Evolutionary conservation across 2,329 filamentous ascomycete species (phyloP).

Genomic region (Aureobasidium uvarum): DNA sequence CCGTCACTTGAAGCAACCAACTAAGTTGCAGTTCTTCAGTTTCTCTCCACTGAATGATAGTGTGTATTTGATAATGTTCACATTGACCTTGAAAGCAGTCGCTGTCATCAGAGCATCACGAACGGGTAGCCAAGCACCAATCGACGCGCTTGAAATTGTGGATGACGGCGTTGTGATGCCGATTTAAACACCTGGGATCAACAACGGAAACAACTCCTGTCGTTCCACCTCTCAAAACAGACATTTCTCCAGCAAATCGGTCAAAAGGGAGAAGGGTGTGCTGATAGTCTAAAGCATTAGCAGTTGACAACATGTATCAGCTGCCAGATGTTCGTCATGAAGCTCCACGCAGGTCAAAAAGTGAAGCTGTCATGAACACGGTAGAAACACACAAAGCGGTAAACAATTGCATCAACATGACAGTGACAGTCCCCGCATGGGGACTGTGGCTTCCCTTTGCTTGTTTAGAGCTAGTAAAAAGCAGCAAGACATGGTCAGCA

Average conservation of each 20-base stretch:
- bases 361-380: background rate
- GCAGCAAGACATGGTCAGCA: conserved; percentile 9
- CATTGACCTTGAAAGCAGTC: background rate
- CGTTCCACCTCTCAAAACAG: background rate
- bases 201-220: conserved; percentile 3
- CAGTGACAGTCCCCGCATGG: background rate
- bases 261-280: background rate
- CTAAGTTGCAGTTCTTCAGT: background rate
- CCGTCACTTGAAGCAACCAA: background rate
- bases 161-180: conserved; percentile 23
- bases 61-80: background rate
- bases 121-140: conserved; percentile 15
- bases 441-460: background rate
- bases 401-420: conserved; percentile 18
- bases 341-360: background rate
- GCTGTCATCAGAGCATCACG: conserved; percentile 1
- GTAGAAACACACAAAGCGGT: background rate
- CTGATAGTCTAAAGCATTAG: background rate
- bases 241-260: background rate
- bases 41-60: background rate
- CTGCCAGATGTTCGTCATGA: background rate
- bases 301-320: background rate
- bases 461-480: background rate
- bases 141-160: background rate
- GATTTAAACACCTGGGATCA: background rate